Base-by-base conservation (phyloP, 2,329 filamentous ascomycete genomes). In the Mycosphaerella sp. region DNA sequence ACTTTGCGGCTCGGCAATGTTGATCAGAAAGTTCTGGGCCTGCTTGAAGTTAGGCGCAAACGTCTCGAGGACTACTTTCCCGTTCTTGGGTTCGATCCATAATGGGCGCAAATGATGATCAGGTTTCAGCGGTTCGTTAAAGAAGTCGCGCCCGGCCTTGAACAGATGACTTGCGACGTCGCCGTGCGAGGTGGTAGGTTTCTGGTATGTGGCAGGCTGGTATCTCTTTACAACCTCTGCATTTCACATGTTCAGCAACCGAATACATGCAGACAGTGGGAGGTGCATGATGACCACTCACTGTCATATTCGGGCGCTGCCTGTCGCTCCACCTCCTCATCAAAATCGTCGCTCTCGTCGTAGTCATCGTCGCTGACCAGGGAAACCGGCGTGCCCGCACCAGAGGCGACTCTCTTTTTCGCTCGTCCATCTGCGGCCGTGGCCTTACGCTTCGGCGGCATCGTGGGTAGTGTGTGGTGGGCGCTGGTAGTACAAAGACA, bases 1-100 rank as follows among this genome's bases (percentile, higher is more conserved):
- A 36, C 91, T 96, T 55, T 92, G 78, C 14, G 92, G 93, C 74
- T 98, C 92, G 59, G 92, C 89, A 63, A 98, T 92, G 45, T 93
- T 95, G 64, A 95, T 95, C 55, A 98, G 77, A 69, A 98, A 95
- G 69, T 95, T 90, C 68, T 95, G 90, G 0, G 89, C 92, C 66
- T 91, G 86, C 54, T 86, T 81, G 54, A 92, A 90, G 53, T 93
- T 77, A 2, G 91, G 87, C 49, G 88, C 92, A 74, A 96, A 97
- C 64, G 90, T 95, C 76, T 98, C 92, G 42, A 97, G 78, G 31
- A 95, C 93, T 67, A 97, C 93, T 59, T 86, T 84, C 36, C 88
- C 90, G 67, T 87, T 88, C 45, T 85, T 77, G 2, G 90, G 88
- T 69, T 96, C 90, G 63, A 98, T 93, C 89, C 90, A 97, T 56